Evolutionary conservation across 1,284 basidiomycete species (phyloP).

Genomic region (Mycosarcoma mackinlayi): DNA sequence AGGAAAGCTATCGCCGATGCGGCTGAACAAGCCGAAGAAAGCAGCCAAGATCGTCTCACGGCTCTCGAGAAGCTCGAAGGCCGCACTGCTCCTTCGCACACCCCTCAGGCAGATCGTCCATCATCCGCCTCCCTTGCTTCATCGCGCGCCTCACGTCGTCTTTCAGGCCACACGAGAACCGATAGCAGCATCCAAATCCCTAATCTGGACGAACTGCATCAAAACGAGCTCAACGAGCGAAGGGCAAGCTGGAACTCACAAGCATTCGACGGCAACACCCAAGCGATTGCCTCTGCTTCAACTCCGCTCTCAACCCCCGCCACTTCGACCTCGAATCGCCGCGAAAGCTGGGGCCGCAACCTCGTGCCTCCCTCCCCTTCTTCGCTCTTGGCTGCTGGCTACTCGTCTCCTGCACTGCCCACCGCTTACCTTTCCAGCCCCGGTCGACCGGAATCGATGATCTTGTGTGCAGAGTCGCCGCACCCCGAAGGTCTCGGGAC

Average conservation of each 20-base stretch:
- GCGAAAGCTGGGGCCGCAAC: slow-evolving; percentile 37
- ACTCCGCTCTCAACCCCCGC: slow-evolving; percentile 11
- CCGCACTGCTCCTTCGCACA: slow-evolving; percentile 14
- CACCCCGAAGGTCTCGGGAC: slow-evolving; percentile 56
- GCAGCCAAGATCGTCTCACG: slow-evolving; percentile 50
- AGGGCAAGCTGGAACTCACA: slow-evolving; percentile 43
- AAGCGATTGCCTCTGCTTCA: slow-evolving; percentile 4
- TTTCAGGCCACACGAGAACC: slow-evolving; percentile 45
- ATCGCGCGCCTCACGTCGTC: slow-evolving; percentile 36
- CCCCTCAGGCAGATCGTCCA: slow-evolving; percentile 2
- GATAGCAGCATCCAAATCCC: slow-evolving; percentile 62
- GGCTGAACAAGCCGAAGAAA: slow-evolving; percentile 22
- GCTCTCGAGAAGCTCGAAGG: slow-evolving; percentile 64
- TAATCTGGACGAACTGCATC: slow-evolving; percentile 59
- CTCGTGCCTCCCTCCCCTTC: slow-evolving; percentile 26
- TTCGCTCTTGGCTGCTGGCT: slow-evolving; percentile 17
- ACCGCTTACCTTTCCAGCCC: slow-evolving; percentile 35
- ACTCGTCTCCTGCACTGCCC: slow-evolving; percentile 30
- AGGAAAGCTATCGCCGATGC: slow-evolving; percentile 37
- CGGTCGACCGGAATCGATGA: slow-evolving; percentile 44
- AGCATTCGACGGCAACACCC: slow-evolving; percentile 18
- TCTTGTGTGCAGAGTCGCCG: slow-evolving; percentile 37
- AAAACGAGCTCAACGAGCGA: slow-evolving; percentile 47
- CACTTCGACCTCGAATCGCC: slow-evolving; percentile 12
- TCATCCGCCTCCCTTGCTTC: slow-evolving; percentile 4